Evolutionary conservation across 2,329 filamentous ascomycete genomes (phyloP).

Genomic region (Fusarium zealandicum): DNA sequence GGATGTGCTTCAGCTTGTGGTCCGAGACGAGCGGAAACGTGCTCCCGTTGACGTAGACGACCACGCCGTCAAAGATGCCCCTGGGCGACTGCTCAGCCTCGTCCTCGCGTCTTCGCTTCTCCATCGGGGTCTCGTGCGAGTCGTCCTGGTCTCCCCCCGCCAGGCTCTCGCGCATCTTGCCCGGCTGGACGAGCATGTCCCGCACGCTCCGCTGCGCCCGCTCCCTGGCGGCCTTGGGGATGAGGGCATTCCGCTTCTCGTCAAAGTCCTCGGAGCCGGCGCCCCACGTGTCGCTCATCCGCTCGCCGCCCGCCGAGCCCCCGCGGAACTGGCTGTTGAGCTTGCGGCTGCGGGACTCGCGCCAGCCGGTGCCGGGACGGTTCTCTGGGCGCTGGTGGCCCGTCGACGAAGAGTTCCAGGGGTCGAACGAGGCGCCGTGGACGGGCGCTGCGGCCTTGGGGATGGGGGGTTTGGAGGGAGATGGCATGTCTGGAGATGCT

Average conservation of each 20-base stretch:
- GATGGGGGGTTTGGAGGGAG: neutral
- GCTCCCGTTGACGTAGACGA: constrained; percentile 87
- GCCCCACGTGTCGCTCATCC: constrained; percentile 71
- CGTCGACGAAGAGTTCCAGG: constrained; percentile 76
- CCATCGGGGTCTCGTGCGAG: constrained; percentile 30
- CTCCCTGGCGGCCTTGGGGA: constrained; percentile 52
- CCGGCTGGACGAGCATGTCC: constrained; percentile 61
- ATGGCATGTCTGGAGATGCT: neutral
- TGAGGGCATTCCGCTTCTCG: constrained; percentile 51
- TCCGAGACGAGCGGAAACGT: constrained; percentile 84
- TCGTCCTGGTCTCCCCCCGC: neutral
- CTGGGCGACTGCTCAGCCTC: constrained; percentile 47
- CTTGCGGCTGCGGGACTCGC: constrained; percentile 72
- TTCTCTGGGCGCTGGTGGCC: constrained; percentile 83
- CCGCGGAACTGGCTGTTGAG: constrained; percentile 72
- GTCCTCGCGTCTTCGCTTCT: constrained; percentile 55
- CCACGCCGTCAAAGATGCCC: constrained; percentile 72
- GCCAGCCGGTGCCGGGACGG: constrained; percentile 70
- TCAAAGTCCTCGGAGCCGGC: constrained; percentile 66
- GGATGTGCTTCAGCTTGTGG: constrained; percentile 81
- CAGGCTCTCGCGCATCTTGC: constrained; percentile 49
- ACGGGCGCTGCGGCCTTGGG: constrained; percentile 51
- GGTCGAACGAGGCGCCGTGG: constrained; percentile 62
- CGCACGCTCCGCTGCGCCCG: constrained; percentile 54
- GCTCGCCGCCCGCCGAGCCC: constrained; percentile 62